Evolutionary conservation across 2,329 filamentous ascomycete genomes (phyloP), one percentile per base, ranked within the genome.

Genomic region (Trichophyton equinum): DNA sequence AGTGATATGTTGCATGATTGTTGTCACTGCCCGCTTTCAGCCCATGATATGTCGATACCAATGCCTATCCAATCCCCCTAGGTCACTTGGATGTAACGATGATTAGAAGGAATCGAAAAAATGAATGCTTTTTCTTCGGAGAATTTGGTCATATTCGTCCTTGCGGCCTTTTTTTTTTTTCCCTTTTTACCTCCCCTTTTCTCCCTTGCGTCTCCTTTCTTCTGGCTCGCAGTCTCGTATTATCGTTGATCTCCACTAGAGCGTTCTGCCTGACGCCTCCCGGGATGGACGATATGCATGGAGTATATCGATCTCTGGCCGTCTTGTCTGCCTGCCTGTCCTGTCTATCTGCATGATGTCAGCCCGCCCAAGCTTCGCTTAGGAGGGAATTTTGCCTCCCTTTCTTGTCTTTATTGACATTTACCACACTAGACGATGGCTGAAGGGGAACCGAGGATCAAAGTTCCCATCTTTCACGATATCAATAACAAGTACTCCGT

Each of bases 101-200:
- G 13, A 36, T 18, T 13, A n/a, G 5, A 36, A 36, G 27, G 49
- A 36, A 38, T 22, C 46, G 30, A 55, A 38, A 38, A 38, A 38
- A 36, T 38, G 49, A 36, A 55, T 55, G 49, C 49, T 55, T 55
- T 55, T 55, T 55, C 49, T 36, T 55, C 49, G 49, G 49, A 55
- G 49, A 55, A 55, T 55, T 55, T 44, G 30, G 33, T 55, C 49
- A 53, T 30, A 53, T 30, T 27, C 47, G 27, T 33, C 49, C 33
- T 38, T 55, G 49, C 30, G 22, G 49, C 0, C 15, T n/a, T n/a
- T 22, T 55, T 55, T 55, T 11, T 20, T 22, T 20, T 6, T 11
- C 18, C 33, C 49, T 33, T 53, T 9, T 53, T 9, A 30, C 25
- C 18, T 53, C 20, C 4, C 22, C 36, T 18, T 55, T 20, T 18